phyloP scores from a whole-genome alignment of 2,329 filamentous ascomycete species.

The Lachnum nothofagi region DNA sequence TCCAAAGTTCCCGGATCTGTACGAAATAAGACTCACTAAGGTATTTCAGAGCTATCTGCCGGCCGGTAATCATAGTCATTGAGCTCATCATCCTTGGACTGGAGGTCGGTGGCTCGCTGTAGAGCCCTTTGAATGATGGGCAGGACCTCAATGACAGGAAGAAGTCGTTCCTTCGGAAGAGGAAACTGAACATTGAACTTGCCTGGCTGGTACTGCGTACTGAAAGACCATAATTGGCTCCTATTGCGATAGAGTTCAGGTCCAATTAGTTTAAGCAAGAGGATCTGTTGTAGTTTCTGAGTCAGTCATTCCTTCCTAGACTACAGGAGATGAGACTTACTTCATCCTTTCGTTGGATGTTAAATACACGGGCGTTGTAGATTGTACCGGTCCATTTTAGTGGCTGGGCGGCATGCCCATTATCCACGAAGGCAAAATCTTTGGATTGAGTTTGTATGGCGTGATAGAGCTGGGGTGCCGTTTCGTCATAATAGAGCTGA shows the following conservation, averaged over 20 bases:
- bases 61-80: neutral
- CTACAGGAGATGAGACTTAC: too few species aligned
- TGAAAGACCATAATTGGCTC: neutral
- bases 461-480: neutral
- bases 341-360: constrained; percentile 10
- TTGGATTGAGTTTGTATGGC: neutral
- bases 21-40: too few species aligned
- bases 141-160: constrained; percentile 13
- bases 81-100: neutral
- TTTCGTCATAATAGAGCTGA: neutral
- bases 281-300: too few species aligned
- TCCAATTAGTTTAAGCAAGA: constrained; percentile 6
- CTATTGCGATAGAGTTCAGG: too few species aligned
- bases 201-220: neutral
- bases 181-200: constrained; percentile 20
- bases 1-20: too few species aligned
- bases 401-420: constrained; percentile 6
- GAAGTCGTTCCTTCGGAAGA: constrained; percentile 9
- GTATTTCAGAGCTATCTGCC: too few species aligned
- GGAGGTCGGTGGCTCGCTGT: neutral
- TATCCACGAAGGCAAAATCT: neutral
- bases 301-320: too few species aligned
- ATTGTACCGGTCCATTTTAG: constrained; percentile 13
- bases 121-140: constrained; percentile 14
- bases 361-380: constrained; percentile 13